Percentiles rank a stretch among this genome's conserved stretches.
These are phyloP conservation scores for Neonectria hederae DNA, from an alignment of 2,329 filamentous ascomycete species.

Conservation along the genomic window DNA sequence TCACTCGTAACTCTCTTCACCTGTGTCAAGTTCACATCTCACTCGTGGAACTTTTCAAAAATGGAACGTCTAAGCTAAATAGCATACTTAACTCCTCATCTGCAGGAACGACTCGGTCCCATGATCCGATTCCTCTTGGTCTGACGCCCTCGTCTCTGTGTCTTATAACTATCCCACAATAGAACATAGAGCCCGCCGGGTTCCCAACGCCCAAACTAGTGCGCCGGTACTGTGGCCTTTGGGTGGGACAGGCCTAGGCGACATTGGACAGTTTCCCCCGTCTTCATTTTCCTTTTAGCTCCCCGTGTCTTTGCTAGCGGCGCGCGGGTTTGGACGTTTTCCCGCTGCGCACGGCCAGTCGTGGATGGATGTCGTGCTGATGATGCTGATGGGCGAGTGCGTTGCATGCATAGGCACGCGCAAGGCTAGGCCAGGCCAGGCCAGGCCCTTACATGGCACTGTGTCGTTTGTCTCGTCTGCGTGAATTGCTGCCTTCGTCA, in stretches of 20 bases:
- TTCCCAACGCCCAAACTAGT: background rate
- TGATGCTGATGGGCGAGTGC: conserved; percentile 2
- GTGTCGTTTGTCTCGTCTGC: background rate
- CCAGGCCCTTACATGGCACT: background rate
- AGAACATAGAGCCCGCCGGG: background rate
- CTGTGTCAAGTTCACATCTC: background rate
- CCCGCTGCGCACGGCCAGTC: conserved; percentile 18
- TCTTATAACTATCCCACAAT: background rate
- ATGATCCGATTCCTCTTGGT: conserved; percentile 12
- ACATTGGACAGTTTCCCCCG: background rate
- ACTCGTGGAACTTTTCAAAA: conserved; percentile 13
- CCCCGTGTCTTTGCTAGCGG: background rate
- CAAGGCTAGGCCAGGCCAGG: too few species aligned
- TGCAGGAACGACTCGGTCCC: conserved; percentile 1
- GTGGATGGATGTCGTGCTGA: conserved; percentile 21
- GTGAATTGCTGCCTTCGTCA: too few species aligned
- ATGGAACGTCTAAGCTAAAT: background rate
- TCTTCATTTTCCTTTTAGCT: background rate
- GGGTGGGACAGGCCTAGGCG: background rate
- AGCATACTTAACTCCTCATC: background rate
- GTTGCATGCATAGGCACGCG: conserved; percentile 1
- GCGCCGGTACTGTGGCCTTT: too few species aligned
- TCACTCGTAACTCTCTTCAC: background rate
- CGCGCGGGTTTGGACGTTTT: background rate
- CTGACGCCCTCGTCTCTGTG: background rate